Conservation (phyloP, 2,329 filamentous ascomycete species). For the Fusarium sp. region DNA sequence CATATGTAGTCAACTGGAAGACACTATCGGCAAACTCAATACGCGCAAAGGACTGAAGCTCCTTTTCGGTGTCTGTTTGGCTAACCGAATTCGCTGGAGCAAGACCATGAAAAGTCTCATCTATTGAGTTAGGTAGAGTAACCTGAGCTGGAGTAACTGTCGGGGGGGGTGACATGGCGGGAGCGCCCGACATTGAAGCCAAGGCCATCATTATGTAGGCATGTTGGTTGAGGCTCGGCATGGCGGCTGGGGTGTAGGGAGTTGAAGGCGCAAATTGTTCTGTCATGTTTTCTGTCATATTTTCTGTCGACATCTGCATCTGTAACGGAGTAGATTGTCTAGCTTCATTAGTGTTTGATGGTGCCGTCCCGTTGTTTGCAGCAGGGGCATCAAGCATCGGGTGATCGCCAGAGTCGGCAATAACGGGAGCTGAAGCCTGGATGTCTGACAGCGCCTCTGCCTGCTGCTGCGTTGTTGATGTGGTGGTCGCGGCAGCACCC, state of each 20-base stretch:
- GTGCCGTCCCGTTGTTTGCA: slow-evolving; percentile 19
- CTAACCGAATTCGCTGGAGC: slow-evolving; percentile 53
- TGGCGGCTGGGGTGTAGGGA: slow-evolving; percentile 53
- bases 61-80: slow-evolving; percentile 57
- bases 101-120: slow-evolving; percentile 51
- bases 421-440: slow-evolving; percentile 26
- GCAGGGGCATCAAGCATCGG: slow-evolving; percentile 44
- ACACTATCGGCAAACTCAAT: slow-evolving; percentile 82
- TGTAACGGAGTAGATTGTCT: slow-evolving; percentile 45
- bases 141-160: slow-evolving; percentile 65
- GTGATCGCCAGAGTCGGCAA: slow-evolving; percentile 38
- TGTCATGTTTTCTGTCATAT: slow-evolving; percentile 38
- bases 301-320: slow-evolving; percentile 34
- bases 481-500: slow-evolving; percentile 24
- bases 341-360: slow-evolving; percentile 22
- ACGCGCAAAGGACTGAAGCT: slow-evolving; percentile 70
- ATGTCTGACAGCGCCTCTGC: slow-evolving; percentile 37
- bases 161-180: slow-evolving; percentile 59
- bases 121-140: slow-evolving; percentile 58
- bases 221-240: slow-evolving; percentile 56
- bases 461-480: slow-evolving; percentile 36
- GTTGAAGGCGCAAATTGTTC: slow-evolving; percentile 53
- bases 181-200: slow-evolving; percentile 57
- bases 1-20: slow-evolving; percentile 84
- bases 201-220: slow-evolving; percentile 64